phyloP scores from a whole-genome alignment of 139 green algal species.

The Parachlorella kessleri region DNA sequence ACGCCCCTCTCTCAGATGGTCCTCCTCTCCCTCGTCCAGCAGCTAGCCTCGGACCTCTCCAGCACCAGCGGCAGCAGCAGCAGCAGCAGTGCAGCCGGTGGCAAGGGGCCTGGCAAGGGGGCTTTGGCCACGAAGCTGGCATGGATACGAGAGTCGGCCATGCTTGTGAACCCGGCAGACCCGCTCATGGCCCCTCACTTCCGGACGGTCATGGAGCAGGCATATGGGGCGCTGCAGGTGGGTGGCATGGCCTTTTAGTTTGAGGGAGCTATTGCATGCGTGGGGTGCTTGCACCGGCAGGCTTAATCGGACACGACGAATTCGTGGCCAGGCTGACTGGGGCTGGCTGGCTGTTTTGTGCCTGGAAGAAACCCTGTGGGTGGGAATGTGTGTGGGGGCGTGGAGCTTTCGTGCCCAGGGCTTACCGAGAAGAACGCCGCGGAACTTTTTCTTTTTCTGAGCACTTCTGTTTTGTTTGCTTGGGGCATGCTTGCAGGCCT shows the following conservation, averaged over 20 bases:
- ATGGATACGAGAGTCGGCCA: slow-evolving; percentile 70
- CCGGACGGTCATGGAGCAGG: slow-evolving; percentile 51
- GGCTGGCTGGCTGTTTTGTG: not conserved
- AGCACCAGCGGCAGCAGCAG: no score
- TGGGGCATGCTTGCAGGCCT: not conserved
- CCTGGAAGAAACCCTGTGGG: not conserved
- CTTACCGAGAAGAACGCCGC: not conserved
- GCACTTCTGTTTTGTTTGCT: not conserved
- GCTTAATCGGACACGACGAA: not conserved
- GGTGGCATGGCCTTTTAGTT: not conserved
- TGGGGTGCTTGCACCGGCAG: not conserved
- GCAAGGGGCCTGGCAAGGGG: slow-evolving; percentile 24
- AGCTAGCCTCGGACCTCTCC: slow-evolving; percentile 72
- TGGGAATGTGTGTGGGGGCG: not conserved
- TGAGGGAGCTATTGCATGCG: not conserved
- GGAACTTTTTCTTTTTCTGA: not conserved
- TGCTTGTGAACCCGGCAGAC: slow-evolving; percentile 66
- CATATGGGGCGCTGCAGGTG: slow-evolving; percentile 34
- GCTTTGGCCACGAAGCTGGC: slow-evolving; percentile 58
- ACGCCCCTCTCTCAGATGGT: slow-evolving; percentile 69
- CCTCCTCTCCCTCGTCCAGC: slow-evolving; percentile 79
- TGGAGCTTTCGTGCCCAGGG: not conserved
- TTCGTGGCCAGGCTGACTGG: not conserved
- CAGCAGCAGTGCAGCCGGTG: no score
- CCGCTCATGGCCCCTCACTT: slow-evolving; percentile 64